Evolutionary conservation across 164 flowering plant genomes (phyloP), one percentile per base, ranked within the genome.

Genomic region (Magnolia officinalis): DNA sequence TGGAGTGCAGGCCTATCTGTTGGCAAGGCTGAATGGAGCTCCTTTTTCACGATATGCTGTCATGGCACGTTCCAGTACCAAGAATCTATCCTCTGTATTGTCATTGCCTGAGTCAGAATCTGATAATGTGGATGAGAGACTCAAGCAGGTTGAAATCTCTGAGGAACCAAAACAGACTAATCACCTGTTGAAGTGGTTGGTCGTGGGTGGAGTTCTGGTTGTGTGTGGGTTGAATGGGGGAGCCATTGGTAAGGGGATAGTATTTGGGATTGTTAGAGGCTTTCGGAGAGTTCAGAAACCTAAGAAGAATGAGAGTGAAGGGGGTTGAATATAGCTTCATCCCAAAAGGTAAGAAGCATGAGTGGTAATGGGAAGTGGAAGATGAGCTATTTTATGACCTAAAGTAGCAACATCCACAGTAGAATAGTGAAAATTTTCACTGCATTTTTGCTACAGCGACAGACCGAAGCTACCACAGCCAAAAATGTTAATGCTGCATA

Each of bases 51-150:
- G 79, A 1, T 76, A 71, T 70, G 96, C 89, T n/a, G 52, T 78
- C 37, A 82, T 88, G 90, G 94, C 94, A 77, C 90, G 85, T 61
- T 79, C 90, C 66, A 87, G 84, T 84, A 85, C 94, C n/a, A 89
- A 86, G 80, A 75, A 88, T 76, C 74, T 71, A 4, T 8, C 68
- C 19, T n/a, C 70, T 49, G 24, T 18, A 45, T 31, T n/a, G 5
- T 37, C 51, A 21, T 55, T 52, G 19, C 72, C 78, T 19, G 55
- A 37, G 29, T 58, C 51, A 18, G 78, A 67, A n/a, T 20, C 59
- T 8, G 37, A 20, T 37, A 16, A 70, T 14, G 51, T 24, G 21
- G 74, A 20, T 9, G 51, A 67, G 78, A 50, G 74, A 20, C 11
- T 70, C 4, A 50, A 49, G 74, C 67, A 71, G 45, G 70, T 50